A percentile compares a stretch with the other conserved stretches of the same genome.
phyloP scores from a whole-genome alignment of 2,329 filamentous ascomycete species.

The Pseudogymnoascus sp. region DNA sequence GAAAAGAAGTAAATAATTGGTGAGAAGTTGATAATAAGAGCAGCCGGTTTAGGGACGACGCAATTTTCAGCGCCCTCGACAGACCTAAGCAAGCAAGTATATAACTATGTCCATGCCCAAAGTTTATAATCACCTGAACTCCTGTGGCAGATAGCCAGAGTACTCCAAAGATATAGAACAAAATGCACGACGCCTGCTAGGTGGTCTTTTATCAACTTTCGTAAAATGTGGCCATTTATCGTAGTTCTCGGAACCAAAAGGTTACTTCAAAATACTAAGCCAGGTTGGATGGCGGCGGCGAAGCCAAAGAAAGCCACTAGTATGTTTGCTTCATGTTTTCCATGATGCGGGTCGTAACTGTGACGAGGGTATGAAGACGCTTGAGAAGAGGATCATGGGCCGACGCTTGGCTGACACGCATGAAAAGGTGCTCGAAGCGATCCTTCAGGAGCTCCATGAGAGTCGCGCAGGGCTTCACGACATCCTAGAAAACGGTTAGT shows the following conservation, averaged over 20 bases:
- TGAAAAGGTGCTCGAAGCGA: constrained; percentile 44
- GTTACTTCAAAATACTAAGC: not conserved
- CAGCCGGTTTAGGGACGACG: not conserved
- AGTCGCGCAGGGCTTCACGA: constrained; percentile 31
- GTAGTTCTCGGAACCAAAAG: not conserved
- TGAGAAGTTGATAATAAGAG: not conserved
- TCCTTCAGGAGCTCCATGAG: constrained; percentile 46
- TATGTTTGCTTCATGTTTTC: constrained; percentile 13
- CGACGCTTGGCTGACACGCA: constrained; percentile 40
- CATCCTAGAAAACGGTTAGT: constrained; percentile 36
- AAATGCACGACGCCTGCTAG: constrained; percentile 3
- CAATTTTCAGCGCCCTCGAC: constrained; percentile 4
- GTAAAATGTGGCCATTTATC: constrained; percentile 8
- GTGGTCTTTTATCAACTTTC: constrained; percentile 7
- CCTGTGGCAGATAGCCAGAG: not conserved
- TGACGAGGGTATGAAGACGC: constrained; percentile 38
- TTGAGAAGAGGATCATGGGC: constrained; percentile 40
- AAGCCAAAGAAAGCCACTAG: not conserved
- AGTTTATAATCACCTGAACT: not conserved
- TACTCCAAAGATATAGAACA: constrained; percentile 3
- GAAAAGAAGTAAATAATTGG: not conserved
- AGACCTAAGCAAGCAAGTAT: not conserved
- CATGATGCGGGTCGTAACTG: constrained; percentile 23
- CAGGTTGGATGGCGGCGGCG: not conserved
- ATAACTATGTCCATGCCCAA: not conserved